Evolutionary conservation across 2,329 filamentous ascomycete species (phyloP).

Genomic region (Fusarium sp.): DNA sequence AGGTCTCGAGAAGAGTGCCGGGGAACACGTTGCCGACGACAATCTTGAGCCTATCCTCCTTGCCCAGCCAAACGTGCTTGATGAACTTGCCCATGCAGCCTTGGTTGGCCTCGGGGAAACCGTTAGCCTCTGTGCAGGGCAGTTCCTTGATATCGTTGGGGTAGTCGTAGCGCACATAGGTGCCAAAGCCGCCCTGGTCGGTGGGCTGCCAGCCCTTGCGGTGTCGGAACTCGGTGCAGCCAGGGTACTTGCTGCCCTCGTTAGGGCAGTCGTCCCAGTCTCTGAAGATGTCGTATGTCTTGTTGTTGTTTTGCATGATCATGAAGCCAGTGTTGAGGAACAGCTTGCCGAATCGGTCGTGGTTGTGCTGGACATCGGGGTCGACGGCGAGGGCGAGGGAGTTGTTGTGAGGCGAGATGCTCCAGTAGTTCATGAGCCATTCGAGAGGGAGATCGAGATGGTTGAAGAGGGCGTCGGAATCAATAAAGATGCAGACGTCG

Average conservation of each 20-base stretch:
- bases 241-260: conserved; percentile 52
- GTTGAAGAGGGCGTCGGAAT: conserved; percentile 59
- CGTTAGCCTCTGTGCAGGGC: conserved; percentile 58
- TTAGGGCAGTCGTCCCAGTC: conserved; percentile 60
- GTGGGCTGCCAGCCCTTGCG: conserved; percentile 50
- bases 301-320: conserved; percentile 62
- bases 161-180: conserved; percentile 57
- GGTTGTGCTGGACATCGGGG: conserved; percentile 52
- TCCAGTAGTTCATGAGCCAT: conserved; percentile 63
- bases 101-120: conserved; percentile 53
- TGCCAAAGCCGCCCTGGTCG: conserved; percentile 59
- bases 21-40: conserved; percentile 54
- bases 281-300: conserved; percentile 61
- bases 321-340: conserved; percentile 67
- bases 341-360: conserved; percentile 53
- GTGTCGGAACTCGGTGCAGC: conserved; percentile 54
- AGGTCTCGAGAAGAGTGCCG: conserved; percentile 50
- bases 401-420: conserved; percentile 52
- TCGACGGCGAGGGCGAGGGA: conserved; percentile 58
- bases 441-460: conserved; percentile 58
- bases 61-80: conserved; percentile 58
- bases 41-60: conserved; percentile 54
- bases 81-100: conserved; percentile 57
- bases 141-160: conserved; percentile 55
- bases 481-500: conserved; percentile 58